Evolutionary conservation across 805 yeast genomes (phyloP), one percentile per base, ranked within the genome.

Genomic region (Starmerella ratchasimensis): DNA sequence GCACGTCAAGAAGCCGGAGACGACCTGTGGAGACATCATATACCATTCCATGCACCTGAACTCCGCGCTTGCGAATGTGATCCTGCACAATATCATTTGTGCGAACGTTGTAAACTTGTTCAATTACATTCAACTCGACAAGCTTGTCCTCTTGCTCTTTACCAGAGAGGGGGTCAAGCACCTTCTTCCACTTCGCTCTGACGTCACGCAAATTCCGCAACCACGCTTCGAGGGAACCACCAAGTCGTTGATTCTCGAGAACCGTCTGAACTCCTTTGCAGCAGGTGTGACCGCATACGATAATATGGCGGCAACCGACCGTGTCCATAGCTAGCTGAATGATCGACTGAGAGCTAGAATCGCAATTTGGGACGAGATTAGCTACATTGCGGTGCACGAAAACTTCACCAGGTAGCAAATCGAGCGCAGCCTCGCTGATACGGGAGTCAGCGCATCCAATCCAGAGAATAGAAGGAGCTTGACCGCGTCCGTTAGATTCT

Each of bases 371-470:
- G 38, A 73, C 69, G 36, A 84, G 67, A 57, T 86, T 86, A 34
- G 93, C 95, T 42, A 86, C 80, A 51, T 83, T 83, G 55, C 94
- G 72, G 55, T 80, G 80, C 3, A 84, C 79, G 62, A 86, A 86
- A 5, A 83, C 71, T 57, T 86, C 95, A 36, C 97, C 97, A 1
- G 95, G 95, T 18, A 74, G 62, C n/a, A 83, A 73, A 34, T 69
- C 75, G 19, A 83, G 65, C 38, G 82, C 74, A 30, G 69, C 65
- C 55, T 86, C 96, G 46, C 84, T 80, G 40, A 81, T 78, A 50
- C 97, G 73, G 2, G 94, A 81, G 57, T 86, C 97, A 3, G 93
- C 76, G 56, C 97, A 86, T 3, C 95, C 94, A 43, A 86, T 78
- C 86, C 94, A 84, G 34, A 88, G 61, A 3, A 94, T 82, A 59